phyloP scores from a whole-genome alignment of 2,329 filamentous ascomycete genomes.

The Botrytis porri region DNA sequence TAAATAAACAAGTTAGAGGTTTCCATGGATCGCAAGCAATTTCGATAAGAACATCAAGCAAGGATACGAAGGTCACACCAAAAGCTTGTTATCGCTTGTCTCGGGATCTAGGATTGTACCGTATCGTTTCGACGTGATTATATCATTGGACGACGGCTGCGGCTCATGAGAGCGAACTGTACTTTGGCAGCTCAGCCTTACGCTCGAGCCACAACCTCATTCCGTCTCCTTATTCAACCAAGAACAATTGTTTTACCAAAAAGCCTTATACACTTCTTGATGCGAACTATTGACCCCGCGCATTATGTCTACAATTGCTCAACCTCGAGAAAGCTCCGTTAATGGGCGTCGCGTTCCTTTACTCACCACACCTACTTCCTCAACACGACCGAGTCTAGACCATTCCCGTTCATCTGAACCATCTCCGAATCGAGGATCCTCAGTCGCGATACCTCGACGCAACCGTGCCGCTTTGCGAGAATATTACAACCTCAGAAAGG shows the following conservation, averaged over 20 bases:
- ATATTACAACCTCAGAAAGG: constrained; percentile 79
- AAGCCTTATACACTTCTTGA: neutral
- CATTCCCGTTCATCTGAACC: constrained; percentile 56
- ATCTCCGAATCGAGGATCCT: constrained; percentile 49
- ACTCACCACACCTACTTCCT: constrained; percentile 67
- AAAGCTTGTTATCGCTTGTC: neutral
- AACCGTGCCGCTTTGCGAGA: constrained; percentile 88
- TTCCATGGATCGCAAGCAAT: neutral
- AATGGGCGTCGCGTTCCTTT: constrained; percentile 55
- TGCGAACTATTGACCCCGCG: neutral
- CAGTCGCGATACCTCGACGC: constrained; percentile 33
- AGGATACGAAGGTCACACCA: neutral
- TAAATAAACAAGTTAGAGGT: neutral
- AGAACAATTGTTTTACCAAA: neutral
- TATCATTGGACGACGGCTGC: neutral
- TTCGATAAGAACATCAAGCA: neutral
- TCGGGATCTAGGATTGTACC: neutral
- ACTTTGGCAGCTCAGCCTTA: constrained; percentile 9
- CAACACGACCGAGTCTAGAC: constrained; percentile 72
- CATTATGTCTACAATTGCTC: constrained; percentile 63
- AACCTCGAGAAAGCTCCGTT: constrained; percentile 58
- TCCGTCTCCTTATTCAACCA: neutral
- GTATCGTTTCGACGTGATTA: too few species aligned
- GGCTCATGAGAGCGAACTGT: neutral
- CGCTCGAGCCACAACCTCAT: constrained; percentile 13